Evolutionary conservation across 2,329 filamentous ascomycete species (phyloP).

Genomic region (Ascomycota sp.): DNA sequence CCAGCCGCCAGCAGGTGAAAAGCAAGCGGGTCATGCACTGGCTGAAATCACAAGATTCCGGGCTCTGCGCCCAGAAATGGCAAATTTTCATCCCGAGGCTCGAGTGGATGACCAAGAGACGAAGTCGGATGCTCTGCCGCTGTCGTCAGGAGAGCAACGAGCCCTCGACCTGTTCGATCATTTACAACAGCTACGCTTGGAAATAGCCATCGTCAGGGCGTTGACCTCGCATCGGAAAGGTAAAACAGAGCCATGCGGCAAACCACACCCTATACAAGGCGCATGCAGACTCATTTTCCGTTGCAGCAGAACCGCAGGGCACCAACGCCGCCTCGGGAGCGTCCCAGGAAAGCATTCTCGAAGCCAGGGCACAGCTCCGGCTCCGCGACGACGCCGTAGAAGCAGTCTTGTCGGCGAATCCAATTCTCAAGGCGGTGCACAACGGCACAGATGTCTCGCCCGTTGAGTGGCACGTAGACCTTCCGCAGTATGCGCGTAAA

Average conservation of each 20-base stretch:
- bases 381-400: constrained; percentile 50
- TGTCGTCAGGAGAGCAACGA: constrained; percentile 46
- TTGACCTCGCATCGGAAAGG: constrained; percentile 17
- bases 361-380: constrained; percentile 48
- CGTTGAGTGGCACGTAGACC: constrained; percentile 39
- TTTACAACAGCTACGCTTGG: constrained; percentile 49
- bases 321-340: constrained; percentile 30
- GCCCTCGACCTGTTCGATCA: constrained; percentile 52
- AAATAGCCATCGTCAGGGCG: constrained; percentile 44
- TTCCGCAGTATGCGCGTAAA: background rate
- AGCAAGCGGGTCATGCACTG: background rate
- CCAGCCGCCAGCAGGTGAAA: no score
- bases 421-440: constrained; percentile 61
- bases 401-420: constrained; percentile 49
- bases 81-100: constrained; percentile 8
- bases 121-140: constrained; percentile 22
- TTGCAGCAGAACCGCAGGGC: constrained; percentile 9
- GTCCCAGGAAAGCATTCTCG: constrained; percentile 45
- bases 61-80: constrained; percentile 5
- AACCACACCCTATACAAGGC: constrained; percentile 1
- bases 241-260: constrained; percentile 4
- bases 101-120: constrained; percentile 6
- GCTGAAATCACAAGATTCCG: background rate
- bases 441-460: constrained; percentile 40
- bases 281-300: no score